These are phyloP conservation scores for Rhododendron ferrugineum DNA, from an alignment of 148 eudicot species.

Conservation along the genomic window DNA sequence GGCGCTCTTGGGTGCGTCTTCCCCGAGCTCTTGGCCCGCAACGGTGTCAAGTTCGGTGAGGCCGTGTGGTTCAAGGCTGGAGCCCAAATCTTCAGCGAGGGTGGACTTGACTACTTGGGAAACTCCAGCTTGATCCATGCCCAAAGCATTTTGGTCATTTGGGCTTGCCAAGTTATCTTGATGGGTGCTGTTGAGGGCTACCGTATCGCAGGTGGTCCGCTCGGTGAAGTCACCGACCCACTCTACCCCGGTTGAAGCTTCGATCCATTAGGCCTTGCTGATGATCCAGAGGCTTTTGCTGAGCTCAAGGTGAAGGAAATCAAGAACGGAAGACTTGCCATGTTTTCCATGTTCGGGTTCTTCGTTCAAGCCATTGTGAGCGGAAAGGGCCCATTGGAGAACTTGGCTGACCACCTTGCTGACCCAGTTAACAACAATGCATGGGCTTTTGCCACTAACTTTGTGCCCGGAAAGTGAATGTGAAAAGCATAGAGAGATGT, in stretches of 20 bases:
- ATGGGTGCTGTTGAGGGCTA: slow-evolving; percentile 41
- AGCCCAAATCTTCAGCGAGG: slow-evolving; percentile 33
- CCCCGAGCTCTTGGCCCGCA: slow-evolving; percentile 40
- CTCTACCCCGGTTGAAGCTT: too few species aligned
- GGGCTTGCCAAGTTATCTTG: slow-evolving; percentile 32
- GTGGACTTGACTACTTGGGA: slow-evolving; percentile 35
- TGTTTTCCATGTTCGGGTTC: slow-evolving; percentile 44
- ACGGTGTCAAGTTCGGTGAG: slow-evolving; percentile 38
- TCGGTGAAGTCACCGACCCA: too few species aligned
- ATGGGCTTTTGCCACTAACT: background rate
- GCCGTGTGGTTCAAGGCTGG: slow-evolving; percentile 44
- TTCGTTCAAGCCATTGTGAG: slow-evolving; percentile 36
- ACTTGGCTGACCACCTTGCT: too few species aligned
- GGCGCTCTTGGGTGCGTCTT: slow-evolving; percentile 38
- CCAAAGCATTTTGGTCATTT: slow-evolving; percentile 35
- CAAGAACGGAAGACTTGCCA: slow-evolving; percentile 36
- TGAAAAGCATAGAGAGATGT: background rate
- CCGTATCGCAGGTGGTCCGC: too few species aligned
- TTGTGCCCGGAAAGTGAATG: background rate
- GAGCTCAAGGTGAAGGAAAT: slow-evolving; percentile 36
- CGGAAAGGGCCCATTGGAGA: slow-evolving; percentile 33
- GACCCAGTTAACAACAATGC: background rate
- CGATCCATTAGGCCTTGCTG: slow-evolving; percentile 33
- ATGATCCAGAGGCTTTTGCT: slow-evolving; percentile 35
- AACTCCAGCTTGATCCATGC: slow-evolving; percentile 37